Evolutionary conservation across 2,329 filamentous ascomycete genomes (phyloP).

Genomic region (Westerdykella sp.): DNA sequence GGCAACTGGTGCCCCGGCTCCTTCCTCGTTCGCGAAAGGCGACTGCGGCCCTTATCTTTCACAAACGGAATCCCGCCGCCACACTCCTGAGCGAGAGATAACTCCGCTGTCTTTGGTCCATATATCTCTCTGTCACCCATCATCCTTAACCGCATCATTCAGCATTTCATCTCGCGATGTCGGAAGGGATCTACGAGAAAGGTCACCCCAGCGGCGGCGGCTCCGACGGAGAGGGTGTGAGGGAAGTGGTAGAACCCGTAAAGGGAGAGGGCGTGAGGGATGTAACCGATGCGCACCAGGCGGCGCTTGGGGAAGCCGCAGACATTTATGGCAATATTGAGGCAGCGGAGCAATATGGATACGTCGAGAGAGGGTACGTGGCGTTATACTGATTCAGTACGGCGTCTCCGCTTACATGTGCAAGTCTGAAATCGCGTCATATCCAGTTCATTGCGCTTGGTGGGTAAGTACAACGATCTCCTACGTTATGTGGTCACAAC

Average conservation of each 20-base stretch:
- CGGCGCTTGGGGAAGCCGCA: conserved; percentile 42
- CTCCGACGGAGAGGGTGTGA: background rate
- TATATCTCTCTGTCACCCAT: no score
- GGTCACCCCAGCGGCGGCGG: conserved; percentile 64
- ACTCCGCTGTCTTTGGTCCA: no score
- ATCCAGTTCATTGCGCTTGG: conserved; percentile 49
- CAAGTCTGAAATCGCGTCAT: conserved; percentile 47
- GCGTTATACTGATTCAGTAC: background rate
- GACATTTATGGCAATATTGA: conserved; percentile 49
- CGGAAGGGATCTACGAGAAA: conserved; percentile 61
- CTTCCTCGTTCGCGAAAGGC: no score
- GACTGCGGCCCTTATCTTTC: no score
- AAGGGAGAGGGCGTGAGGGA: background rate
- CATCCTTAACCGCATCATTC: no score
- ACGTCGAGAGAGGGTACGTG: conserved; percentile 45
- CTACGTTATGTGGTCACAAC: background rate
- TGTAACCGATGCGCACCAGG: background rate
- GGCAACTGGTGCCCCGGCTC: no score
- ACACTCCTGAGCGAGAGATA: no score
- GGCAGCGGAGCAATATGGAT: conserved; percentile 47
- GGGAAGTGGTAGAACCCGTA: background rate
- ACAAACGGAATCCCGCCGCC: no score
- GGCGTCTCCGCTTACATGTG: conserved; percentile 6
- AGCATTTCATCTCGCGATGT: no score
- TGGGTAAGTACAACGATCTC: background rate